phyloP scores from a whole-genome alignment of 768 basidiomycete genomes.

The Trametes cubensis region DNA sequence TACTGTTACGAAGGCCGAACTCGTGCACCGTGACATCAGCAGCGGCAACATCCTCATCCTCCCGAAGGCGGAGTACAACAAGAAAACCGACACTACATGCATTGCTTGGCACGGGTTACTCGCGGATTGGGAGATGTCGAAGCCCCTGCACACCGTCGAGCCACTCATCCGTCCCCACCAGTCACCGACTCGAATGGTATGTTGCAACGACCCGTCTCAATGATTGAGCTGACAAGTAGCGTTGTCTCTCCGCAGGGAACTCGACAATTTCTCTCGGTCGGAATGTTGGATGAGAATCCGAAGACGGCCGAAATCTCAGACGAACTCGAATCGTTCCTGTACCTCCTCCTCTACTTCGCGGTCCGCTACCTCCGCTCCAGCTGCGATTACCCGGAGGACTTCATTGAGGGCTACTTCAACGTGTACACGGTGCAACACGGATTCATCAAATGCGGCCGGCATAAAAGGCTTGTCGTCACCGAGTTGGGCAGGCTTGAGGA shows the following conservation, averaged over 20 bases:
- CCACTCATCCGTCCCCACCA: not conserved
- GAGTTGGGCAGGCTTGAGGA: not conserved
- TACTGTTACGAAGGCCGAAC: not conserved
- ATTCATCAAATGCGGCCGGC: not conserved
- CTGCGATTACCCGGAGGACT: not conserved
- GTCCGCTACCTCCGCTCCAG: constrained; percentile 6
- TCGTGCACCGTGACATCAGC: constrained; percentile 12
- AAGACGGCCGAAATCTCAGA: constrained; percentile 12
- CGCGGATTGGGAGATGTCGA: constrained; percentile 15
- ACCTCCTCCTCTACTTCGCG: constrained; percentile 16
- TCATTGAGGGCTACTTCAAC: constrained; percentile 3
- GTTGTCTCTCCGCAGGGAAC: constrained; percentile 10
- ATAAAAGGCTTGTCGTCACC: not conserved
- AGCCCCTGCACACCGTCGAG: not conserved
- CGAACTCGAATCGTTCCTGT: constrained; percentile 23
- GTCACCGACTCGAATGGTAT: constrained; percentile 2
- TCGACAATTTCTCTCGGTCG: constrained; percentile 22
- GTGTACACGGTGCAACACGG: not conserved
- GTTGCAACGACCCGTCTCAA: not conserved
- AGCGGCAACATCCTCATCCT: constrained; percentile 12
- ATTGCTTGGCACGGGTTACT: not conserved
- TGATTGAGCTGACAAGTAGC: not conserved
- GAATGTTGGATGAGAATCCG: not conserved
- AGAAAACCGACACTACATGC: not conserved
- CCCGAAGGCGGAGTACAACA: not conserved